Conservation (phyloP, 805 yeast genomes). For the Ogataea neopini region DNA sequence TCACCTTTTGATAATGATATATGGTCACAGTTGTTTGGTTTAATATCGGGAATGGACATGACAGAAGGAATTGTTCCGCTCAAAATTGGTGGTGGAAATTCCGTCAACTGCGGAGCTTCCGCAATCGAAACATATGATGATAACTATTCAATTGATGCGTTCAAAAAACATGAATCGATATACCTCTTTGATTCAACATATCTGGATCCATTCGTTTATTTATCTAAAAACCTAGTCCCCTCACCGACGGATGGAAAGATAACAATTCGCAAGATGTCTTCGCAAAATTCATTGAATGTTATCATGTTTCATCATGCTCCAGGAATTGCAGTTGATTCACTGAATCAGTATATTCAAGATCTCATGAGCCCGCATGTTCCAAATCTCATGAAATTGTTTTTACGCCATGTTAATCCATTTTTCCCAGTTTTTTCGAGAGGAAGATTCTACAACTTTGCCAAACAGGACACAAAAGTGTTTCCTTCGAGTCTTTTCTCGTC, state of each 20-base stretch:
- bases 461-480: slow-evolving; percentile 17
- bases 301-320: slow-evolving; percentile 9
- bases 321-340: slow-evolving; percentile 1
- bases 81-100: neutral
- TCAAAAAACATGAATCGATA: slow-evolving; percentile 11
- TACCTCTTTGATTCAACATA: slow-evolving; percentile 16
- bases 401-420: slow-evolving; percentile 18
- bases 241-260: neutral
- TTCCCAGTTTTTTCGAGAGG: slow-evolving; percentile 23
- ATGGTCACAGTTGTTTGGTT: slow-evolving; percentile 17
- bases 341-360: slow-evolving; percentile 7
- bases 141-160: slow-evolving; percentile 17
- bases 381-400: slow-evolving; percentile 15
- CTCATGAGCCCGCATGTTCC: slow-evolving; percentile 13
- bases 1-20: slow-evolving; percentile 7
- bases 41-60: slow-evolving; percentile 10
- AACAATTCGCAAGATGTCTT: slow-evolving; percentile 9
- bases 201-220: slow-evolving; percentile 13
- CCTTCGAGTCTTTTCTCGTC: slow-evolving; percentile 16
- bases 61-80: neutral
- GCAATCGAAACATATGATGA: slow-evolving; percentile 6
- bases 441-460: slow-evolving; percentile 17
- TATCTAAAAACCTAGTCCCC: neutral
- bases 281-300: slow-evolving; percentile 1
- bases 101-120: neutral